Base-by-base conservation (phyloP, 805 yeast species). In the Candida methanosorbosa region DNA sequence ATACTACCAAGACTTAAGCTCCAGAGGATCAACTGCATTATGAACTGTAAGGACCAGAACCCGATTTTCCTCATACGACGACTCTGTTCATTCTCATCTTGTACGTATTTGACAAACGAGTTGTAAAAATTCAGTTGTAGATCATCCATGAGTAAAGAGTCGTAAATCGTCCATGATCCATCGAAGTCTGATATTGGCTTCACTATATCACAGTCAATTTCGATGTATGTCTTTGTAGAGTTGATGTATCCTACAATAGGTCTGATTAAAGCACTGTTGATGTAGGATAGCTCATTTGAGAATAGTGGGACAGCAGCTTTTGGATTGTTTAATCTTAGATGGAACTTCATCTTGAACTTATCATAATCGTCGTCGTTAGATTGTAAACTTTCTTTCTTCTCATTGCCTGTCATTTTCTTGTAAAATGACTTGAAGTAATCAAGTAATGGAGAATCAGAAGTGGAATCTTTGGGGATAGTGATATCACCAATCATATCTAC, bases 221-320 rank as follows among this genome's bases (percentile, higher is more conserved):
- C 96, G 39, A 92, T 88, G 49, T 80, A 83, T 0, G 97, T 86
- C 49, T 84, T 83, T 39, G 83, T 72, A 25, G 92, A 81, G 54
- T 92, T 92, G 53, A 92, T 90, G 56, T 90, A 92, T 1, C 88
- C 97, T 18, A 92, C 95, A 52, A 92, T 88, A 0, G 98, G 98
- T 42, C 95, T 66, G 35, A 92, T 81, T 38, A 92, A 64, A 1
- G 98, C 97, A 54, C 81, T 82, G 58, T 92, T 92, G 43, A 87
- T 75, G 48, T 90, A 88, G n/a, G 90, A 81, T 37, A 92, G 63
- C 42, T 88, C 95, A n/a, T 78, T 72, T 1, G 92, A 71, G 52
- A 86, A 82, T 44, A 90, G 66, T 1, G 98, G 98, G 0, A 94
- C 85, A 18, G 75, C 71, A 0, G 98, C 97, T 35, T 87, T 71